Base-by-base conservation (phyloP, 2,329 filamentous ascomycete genomes). In the Botryotinia calthae region DNA sequence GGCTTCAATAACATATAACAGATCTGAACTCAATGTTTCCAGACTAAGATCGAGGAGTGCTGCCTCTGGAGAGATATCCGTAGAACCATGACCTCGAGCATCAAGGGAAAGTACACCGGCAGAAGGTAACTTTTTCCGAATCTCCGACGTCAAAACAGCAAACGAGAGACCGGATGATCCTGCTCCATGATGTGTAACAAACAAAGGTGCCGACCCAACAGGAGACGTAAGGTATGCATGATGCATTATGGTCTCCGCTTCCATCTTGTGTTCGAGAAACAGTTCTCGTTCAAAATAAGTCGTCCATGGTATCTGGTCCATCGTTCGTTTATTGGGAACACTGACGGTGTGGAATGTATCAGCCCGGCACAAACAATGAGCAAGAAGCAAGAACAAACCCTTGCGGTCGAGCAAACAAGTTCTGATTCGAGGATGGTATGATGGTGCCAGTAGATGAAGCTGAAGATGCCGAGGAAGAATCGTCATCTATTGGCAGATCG, bases 91-190 rank as follows among this genome's bases (percentile, higher is more conserved):
- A 34, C 93, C 93, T 65, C 96, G 89, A 64, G 94, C 95, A 81
- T 98, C 95, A 18, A 95, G 81, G 5, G 94, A 93, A 31, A 99
- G 86, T 58, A 98, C 88, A 1, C 96, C 97, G 4, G 95, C 93
- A 10, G 89, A 86, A 0, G 96, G 93, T 59, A 97, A 85, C 10
- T 89, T 86, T 81, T 91, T 93, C 70, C 91, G 88, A 74, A 98
- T 89, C 81, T 97, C 92, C 62, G 89, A 86, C 3, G 91, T 89
- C 74, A 97, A 89, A 6, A 93, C 86, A 8, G 95, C 95, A 82
- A 98, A 99, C 3, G 94, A 97, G 73, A 98, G 87, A 10, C 93
- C 97, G 0, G 95, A 97, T 6, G 95, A 97, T 25, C 96, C 96
- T 58, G 93, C 96, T 56, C 96, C 96, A 83, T 99, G 96, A 81